Evolutionary conservation across 2,329 filamentous ascomycete genomes (phyloP), one percentile per base, ranked within the genome.

Genomic region (Calcarisporium arbuscula): DNA sequence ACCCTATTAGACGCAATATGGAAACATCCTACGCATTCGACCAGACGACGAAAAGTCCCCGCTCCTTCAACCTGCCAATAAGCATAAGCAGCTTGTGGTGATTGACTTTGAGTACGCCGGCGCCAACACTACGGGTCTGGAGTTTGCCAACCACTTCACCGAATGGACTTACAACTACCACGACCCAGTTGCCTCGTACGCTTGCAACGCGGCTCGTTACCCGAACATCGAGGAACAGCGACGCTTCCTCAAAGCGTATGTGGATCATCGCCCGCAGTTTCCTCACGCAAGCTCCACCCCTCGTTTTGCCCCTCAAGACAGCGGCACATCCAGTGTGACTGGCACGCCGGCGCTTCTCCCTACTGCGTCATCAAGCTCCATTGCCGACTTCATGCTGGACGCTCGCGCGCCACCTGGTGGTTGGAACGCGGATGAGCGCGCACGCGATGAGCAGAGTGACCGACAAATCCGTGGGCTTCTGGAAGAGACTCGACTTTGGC

Each of bases 131-230:
- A 80, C 79, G 0, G 92, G 88, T 2, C 70, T 87, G 12, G 92
- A 98, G 59, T 96, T 98, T 56, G 92, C 88, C 38, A 98, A 98
- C 57, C 92, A 98, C 61, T 98, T 98, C 61, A 85, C 86, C 1
- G 92, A 98, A 62, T 98, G 92, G 92, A 85, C 86, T 49, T 96
- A 96, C 69, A 90, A 98, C 61, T 98, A 98, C 61, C 89, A 95
- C 55, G 80, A 92, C 53, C 60, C 76, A 4, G 64, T 67, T 19
- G 63, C 62, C 20, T 67, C 86, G 1, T 78, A 77, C 64, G 75
- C 69, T 18, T 90, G 85, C 68, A 78, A 82, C 50, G 74, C 74
- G 5, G 63, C 65, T 34, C 60, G 65, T 34, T 98, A 95, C 59
- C 92, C 92, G 0, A 86, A 70, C 0, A 62, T 70, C 0, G 84